Evolutionary conservation across 2,329 filamentous ascomycete genomes (phyloP).

Genomic region (Drechslerella stenobrocha): DNA sequence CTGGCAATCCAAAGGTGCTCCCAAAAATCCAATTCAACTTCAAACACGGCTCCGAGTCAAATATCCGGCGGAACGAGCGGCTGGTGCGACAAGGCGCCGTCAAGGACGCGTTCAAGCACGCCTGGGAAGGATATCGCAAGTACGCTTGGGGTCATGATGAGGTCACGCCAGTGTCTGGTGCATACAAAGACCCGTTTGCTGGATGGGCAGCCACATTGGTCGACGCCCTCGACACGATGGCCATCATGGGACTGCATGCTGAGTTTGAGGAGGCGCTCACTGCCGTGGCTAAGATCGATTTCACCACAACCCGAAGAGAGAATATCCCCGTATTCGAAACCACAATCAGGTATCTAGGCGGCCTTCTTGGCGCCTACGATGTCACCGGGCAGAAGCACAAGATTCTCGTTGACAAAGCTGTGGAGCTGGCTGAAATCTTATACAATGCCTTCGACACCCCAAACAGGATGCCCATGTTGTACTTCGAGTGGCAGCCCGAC

Average conservation of each 20-base stretch:
- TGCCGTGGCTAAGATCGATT: slow-evolving; percentile 74
- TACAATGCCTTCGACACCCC: slow-evolving; percentile 87
- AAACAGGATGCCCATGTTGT: slow-evolving; percentile 85
- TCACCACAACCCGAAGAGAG: slow-evolving; percentile 68
- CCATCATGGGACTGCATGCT: slow-evolving; percentile 78
- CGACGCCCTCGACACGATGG: slow-evolving; percentile 78
- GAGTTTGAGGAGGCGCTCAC: slow-evolving; percentile 79
- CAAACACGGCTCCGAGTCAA: slow-evolving; percentile 63
- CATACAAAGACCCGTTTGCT: slow-evolving; percentile 77
- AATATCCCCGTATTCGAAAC: slow-evolving; percentile 92
- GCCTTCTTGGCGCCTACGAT: slow-evolving; percentile 82
- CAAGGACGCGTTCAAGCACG: slow-evolving; percentile 72
- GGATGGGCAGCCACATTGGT: slow-evolving; percentile 88
- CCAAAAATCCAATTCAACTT: slow-evolving; percentile 78
- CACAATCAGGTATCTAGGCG: slow-evolving; percentile 86
- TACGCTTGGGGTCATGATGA: slow-evolving; percentile 87
- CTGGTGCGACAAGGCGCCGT: slow-evolving; percentile 68
- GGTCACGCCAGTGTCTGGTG: slow-evolving; percentile 70
- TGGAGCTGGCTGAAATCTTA: slow-evolving; percentile 76
- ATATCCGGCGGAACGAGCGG: slow-evolving; percentile 65
- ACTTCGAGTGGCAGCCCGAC: slow-evolving; percentile 73
- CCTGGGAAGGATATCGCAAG: slow-evolving; percentile 80
- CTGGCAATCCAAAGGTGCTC: slow-evolving; percentile 69
- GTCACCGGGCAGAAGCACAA: slow-evolving; percentile 72
- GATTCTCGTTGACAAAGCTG: slow-evolving; percentile 73